A percentile compares a stretch with the other conserved stretches of the same genome.
Evolutionary conservation across 192 early-diverging fungal species (phyloP).

Genomic region (Coemansia sp.): DNA sequence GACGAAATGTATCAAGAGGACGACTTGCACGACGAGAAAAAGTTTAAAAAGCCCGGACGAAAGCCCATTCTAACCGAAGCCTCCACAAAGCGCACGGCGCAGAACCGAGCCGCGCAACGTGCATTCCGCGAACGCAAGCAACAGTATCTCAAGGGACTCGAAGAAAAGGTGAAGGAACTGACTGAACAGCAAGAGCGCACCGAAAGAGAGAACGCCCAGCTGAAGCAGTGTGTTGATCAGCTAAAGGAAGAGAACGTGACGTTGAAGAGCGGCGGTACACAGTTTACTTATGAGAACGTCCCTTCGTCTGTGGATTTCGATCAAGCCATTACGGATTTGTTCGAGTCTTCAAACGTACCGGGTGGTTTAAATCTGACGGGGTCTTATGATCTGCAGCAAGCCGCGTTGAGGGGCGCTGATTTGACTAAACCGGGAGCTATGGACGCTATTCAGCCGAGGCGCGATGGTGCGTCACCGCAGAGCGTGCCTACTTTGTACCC

Average conservation of each 20-base stretch:
- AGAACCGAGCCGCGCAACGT: conserved; percentile 88
- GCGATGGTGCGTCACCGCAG: conserved; percentile 28
- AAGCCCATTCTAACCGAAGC: conserved; percentile 64
- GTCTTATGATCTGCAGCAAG: conserved; percentile 43
- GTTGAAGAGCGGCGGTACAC: conserved; percentile 23
- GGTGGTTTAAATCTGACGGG: conserved; percentile 20
- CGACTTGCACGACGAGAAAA: conserved; percentile 53
- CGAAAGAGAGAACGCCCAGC: conserved; percentile 50
- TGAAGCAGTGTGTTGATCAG: conserved; percentile 35
- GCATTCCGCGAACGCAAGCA: conserved; percentile 88
- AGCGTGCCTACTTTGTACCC: conserved; percentile 37
- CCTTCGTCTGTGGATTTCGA: conserved; percentile 33
- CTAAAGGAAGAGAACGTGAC: conserved; percentile 45
- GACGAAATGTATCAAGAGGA: conserved; percentile 58
- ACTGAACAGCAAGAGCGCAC: conserved; percentile 61
- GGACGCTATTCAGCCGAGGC: conserved; percentile 17
- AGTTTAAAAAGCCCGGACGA: conserved; percentile 62
- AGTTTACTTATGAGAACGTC: conserved; percentile 44
- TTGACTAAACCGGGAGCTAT: conserved; percentile 38
- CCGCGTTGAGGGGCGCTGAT: conserved; percentile 33
- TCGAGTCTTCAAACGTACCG: conserved; percentile 20
- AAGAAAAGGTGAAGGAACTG: conserved; percentile 70
- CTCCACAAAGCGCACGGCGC: conserved; percentile 73
- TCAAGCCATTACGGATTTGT: conserved; percentile 37
- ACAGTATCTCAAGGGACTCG: conserved; percentile 78